These are phyloP conservation scores for Entomophthora muscae DNA, from an alignment of 371 early-diverging fungal genomes.

Conservation along the genomic window DNA sequence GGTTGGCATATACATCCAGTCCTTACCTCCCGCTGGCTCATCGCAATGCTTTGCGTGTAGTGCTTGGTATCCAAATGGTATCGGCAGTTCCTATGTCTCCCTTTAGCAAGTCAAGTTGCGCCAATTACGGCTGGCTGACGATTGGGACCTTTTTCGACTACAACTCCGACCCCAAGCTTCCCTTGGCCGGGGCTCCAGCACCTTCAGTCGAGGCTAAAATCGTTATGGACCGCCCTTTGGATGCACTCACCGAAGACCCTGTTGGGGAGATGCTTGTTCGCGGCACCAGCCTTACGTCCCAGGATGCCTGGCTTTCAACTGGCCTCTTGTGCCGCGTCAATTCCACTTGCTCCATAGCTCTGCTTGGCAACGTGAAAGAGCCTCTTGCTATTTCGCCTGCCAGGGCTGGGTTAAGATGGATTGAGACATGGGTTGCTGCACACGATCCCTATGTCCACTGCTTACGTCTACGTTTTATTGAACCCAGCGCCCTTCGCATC, in stretches of 20 bases:
- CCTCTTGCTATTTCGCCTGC: background rate
- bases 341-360: background rate
- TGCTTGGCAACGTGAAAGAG: background rate
- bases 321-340: background rate
- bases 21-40: background rate
- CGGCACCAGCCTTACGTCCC: background rate
- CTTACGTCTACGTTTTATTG: background rate
- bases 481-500: background rate
- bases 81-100: background rate
- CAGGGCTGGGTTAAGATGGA: background rate
- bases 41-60: background rate
- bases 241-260: background rate
- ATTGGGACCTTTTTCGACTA: background rate
- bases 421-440: background rate
- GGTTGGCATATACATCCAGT: background rate
- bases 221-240: background rate
- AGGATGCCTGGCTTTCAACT: background rate
- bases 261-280: background rate
- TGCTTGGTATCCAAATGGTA: background rate
- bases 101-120: background rate
- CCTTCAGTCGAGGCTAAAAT: background rate
- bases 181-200: background rate
- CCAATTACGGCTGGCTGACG: background rate
- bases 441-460: background rate
- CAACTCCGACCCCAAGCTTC: background rate